phyloP scores from a whole-genome alignment of 2,329 filamentous ascomycete genomes.

The Fusarium sp. region DNA sequence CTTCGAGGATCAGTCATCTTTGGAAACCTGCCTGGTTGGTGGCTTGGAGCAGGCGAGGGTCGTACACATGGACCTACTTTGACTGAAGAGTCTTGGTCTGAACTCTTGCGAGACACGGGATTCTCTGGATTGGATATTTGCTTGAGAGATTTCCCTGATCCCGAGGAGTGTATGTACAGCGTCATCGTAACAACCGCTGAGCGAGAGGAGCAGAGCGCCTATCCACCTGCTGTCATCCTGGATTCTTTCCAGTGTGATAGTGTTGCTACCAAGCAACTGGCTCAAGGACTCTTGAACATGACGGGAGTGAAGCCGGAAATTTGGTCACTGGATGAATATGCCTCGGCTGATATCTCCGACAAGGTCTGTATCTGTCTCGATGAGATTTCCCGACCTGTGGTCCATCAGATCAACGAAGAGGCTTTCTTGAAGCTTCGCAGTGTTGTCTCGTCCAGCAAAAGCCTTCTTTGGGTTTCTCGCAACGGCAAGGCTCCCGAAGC shows the following conservation, averaged over 20 bases:
- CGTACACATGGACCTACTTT: no score
- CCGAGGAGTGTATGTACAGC: constrained; percentile 8
- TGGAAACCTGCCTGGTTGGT: constrained; percentile 30
- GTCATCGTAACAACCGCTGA: neutral
- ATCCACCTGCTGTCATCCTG: neutral
- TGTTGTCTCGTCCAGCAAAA: neutral
- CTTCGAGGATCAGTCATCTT: neutral
- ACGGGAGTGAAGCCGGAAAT: neutral
- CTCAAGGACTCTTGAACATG: neutral
- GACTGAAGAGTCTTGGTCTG: neutral
- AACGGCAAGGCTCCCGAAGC: neutral
- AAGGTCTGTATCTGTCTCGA: constrained; percentile 3
- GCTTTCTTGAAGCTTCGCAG: neutral
- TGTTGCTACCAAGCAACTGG: neutral
- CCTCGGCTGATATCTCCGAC: neutral
- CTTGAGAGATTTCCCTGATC: neutral
- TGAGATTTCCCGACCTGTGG: neutral
- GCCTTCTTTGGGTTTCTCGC: neutral
- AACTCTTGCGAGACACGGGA: neutral
- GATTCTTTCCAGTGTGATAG: neutral
- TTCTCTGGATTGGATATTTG: constrained; percentile 3
- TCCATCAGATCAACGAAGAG: neutral
- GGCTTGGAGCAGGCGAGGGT: neutral
- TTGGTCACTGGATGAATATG: neutral
- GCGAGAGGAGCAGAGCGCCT: neutral